These are phyloP conservation scores for Clonostachys byssicola DNA, from an alignment of 2,329 filamentous ascomycete genomes.

Conservation along the genomic window DNA sequence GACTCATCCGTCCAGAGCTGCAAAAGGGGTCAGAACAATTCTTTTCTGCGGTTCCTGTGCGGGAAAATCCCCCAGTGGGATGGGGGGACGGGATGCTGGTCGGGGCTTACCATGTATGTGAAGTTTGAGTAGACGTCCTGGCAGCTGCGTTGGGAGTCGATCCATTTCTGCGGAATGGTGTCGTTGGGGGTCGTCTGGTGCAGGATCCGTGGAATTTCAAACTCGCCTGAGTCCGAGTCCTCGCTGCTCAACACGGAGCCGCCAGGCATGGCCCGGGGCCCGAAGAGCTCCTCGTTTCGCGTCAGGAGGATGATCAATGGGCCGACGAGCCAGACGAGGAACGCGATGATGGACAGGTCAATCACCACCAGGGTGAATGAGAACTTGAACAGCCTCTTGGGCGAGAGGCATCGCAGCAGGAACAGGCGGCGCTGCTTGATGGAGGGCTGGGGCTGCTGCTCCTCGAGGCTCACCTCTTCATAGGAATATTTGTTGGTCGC, in stretches of 20 bases:
- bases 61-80: background rate
- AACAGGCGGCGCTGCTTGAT: too few species aligned
- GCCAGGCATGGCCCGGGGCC: conserved; percentile 6
- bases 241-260: conserved; percentile 39
- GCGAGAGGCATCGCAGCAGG: conserved; percentile 7
- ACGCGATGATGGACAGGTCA: conserved; percentile 58
- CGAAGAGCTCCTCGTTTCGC: conserved; percentile 23
- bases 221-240: conserved; percentile 66
- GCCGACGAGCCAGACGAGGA: conserved; percentile 64
- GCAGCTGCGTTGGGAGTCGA: conserved; percentile 61
- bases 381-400: conserved; percentile 8
- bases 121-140: conserved; percentile 64
- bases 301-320: conserved; percentile 68
- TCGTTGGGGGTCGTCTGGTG: conserved; percentile 72
- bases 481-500: too few species aligned
- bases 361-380: conserved; percentile 57
- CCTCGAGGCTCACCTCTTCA: too few species aligned
- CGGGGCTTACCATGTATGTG: conserved; percentile 60
- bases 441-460: too few species aligned
- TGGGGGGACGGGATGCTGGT: background rate
- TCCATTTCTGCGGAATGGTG: conserved; percentile 64
- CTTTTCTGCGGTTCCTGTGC: background rate
- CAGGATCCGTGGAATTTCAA: conserved; percentile 70
- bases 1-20: conserved; percentile 70
- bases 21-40: background rate